phyloP scores from a whole-genome alignment of 257 asterid genomes.

The Solanum lignicaule region DNA sequence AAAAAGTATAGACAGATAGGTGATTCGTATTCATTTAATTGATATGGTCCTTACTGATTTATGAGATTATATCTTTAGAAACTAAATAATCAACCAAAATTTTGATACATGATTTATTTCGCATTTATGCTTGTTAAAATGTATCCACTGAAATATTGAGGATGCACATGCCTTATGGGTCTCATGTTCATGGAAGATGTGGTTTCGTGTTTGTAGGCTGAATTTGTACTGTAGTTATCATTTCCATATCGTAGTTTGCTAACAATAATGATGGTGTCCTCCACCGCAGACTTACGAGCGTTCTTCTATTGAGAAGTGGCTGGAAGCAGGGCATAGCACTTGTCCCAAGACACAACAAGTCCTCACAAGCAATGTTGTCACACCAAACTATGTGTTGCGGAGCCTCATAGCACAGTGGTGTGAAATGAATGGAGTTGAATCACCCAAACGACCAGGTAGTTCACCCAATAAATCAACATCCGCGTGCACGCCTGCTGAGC shows the following conservation, averaged over 20 bases:
- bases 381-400: conserved; percentile 92
- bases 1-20: neutral
- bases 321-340: conserved; percentile 72
- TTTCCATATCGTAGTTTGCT: neutral
- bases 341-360: conserved; percentile 95
- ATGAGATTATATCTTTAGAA: neutral
- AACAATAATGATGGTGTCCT: neutral
- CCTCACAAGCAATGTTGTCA: conserved; percentile 55
- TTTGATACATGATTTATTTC: neutral
- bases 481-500: conserved; percentile 60
- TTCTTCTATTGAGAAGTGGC: conserved; percentile 83
- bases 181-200: neutral
- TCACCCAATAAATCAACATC: conserved; percentile 40
- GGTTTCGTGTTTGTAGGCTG: neutral
- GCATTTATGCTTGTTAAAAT: neutral
- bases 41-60: neutral
- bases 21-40: neutral
- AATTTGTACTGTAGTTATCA: neutral
- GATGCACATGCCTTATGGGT: neutral
- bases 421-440: conserved; percentile 76
- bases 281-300: conserved; percentile 77
- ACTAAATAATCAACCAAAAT: neutral
- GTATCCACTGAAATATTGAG: neutral
- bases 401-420: conserved; percentile 98
- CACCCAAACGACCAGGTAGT: conserved; percentile 68